Conservation (phyloP, 2,329 filamentous ascomycete genomes). For the Fusarium equiseti region DNA sequence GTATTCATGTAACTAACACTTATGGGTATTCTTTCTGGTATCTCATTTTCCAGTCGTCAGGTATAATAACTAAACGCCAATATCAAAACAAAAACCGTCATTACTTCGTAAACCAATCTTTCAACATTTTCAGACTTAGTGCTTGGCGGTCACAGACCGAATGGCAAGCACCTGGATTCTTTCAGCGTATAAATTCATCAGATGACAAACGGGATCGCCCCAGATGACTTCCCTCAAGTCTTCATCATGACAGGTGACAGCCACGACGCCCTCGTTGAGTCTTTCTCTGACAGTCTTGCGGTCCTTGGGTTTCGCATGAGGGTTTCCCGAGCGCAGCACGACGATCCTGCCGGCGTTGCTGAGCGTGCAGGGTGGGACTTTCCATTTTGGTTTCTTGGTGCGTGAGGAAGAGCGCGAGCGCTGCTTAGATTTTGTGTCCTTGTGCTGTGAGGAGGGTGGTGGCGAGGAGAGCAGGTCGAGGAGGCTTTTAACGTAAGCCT, state of each 20-base stretch:
- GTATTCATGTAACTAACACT: constrained; percentile 3
- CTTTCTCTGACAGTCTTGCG: constrained; percentile 63
- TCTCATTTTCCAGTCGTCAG: constrained; percentile 25
- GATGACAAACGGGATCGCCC: constrained; percentile 84
- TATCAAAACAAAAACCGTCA: constrained; percentile 6
- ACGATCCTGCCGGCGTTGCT: constrained; percentile 78
- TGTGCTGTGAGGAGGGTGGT: constrained; percentile 53
- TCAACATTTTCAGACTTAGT: neutral
- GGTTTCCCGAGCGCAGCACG: constrained; percentile 68
- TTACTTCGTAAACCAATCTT: constrained; percentile 18
- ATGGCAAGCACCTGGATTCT: constrained; percentile 79
- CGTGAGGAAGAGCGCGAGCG: constrained; percentile 25
- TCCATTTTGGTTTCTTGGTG: constrained; percentile 65
- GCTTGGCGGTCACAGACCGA: constrained; percentile 58
- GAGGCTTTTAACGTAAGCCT: constrained; percentile 78
- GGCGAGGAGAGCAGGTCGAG: constrained; percentile 75
- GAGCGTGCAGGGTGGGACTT: constrained; percentile 73
- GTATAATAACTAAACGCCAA: constrained; percentile 34
- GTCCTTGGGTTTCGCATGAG: constrained; percentile 53
- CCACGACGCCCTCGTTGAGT: constrained; percentile 72
- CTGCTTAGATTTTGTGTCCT: constrained; percentile 20
- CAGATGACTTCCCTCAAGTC: constrained; percentile 78
- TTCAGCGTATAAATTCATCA: constrained; percentile 81
- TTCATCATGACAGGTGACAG: constrained; percentile 75
- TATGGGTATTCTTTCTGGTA: constrained; percentile 21